These are phyloP conservation scores for Boechera retrofracta DNA, from an alignment of 345 rosid genomes.

Conservation along the genomic window DNA sequence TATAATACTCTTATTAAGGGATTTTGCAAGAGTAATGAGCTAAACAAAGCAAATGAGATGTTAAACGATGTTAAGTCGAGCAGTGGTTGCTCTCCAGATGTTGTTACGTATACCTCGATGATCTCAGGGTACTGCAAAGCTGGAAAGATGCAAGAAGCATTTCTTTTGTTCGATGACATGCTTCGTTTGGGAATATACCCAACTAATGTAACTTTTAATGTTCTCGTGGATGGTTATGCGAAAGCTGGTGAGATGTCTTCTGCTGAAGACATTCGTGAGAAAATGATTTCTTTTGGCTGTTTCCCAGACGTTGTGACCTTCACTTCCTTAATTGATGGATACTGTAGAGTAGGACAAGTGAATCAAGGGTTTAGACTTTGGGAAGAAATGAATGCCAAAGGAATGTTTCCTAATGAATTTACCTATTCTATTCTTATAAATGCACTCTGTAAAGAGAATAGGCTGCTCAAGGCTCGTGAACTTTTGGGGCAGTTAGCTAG, in stretches of 20 bases:
- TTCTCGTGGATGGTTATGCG: slow-evolving; percentile 80
- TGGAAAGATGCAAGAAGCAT: slow-evolving; percentile 71
- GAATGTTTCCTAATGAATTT: slow-evolving; percentile 67
- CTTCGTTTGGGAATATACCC: slow-evolving; percentile 55
- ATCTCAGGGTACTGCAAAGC: slow-evolving; percentile 78
- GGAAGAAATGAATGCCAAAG: slow-evolving; percentile 64
- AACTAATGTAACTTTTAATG: slow-evolving; percentile 70
- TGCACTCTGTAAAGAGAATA: slow-evolving; percentile 78
- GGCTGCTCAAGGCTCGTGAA: slow-evolving; percentile 72
- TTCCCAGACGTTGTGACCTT: slow-evolving; percentile 74
- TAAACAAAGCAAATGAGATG: slow-evolving; percentile 58
- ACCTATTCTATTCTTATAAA: slow-evolving; percentile 71
- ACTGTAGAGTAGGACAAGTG: slow-evolving; percentile 77
- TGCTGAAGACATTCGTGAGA: slow-evolving; percentile 54
- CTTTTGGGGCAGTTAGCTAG: slow-evolving; percentile 62
- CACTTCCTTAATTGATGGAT: slow-evolving; percentile 84
- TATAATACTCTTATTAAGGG: slow-evolving; percentile 84
- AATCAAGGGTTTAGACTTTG: slow-evolving; percentile 65
- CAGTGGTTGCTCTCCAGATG: slow-evolving; percentile 54
- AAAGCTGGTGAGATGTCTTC: slow-evolving; percentile 65
- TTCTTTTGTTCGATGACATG: slow-evolving; percentile 65
- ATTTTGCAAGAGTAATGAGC: slow-evolving; percentile 61
- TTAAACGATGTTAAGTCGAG: slow-evolving; percentile 54
- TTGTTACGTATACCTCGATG: slow-evolving; percentile 73
- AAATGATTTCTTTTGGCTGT: slow-evolving; percentile 63